Evolutionary conservation across 2,329 filamentous ascomycete species (phyloP), one percentile per base, ranked within the genome.

Genomic region (Talaromyces sp.): DNA sequence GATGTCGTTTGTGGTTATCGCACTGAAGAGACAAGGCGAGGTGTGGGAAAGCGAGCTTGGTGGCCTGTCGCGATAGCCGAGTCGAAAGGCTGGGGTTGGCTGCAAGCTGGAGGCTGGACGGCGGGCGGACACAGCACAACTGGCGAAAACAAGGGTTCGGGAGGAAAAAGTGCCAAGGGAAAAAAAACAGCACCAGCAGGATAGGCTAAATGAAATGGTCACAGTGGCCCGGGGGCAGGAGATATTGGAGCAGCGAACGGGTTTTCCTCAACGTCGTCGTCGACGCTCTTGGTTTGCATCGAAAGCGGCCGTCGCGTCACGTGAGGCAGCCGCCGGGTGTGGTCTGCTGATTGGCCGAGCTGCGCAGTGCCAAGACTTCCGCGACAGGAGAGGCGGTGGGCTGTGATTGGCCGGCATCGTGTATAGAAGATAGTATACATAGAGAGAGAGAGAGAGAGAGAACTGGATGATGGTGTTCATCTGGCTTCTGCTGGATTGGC

Each of bases 211-310:
- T 43, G 52, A 57, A 35, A 32, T 43, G 38, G 3, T n/a, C 58
- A 24, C 43, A 46, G 24, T 46, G 43, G n/a, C 14, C 11, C 19
- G 6, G 46, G 48, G 51, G 55, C 56, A 56, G 57, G 32, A 21
- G 35, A 60, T 38, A 57, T 27, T 17, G 12, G 35, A 53, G 59
- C 19, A 53, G 54, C 26, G 54, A 19, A 53, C 26, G 50, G 29
- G 58, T 61, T 60, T 54, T 60, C 19, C 38, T 69, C 70, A 62
- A 64, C 31, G 58, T 27, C 26, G 50, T 54, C 21, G 32, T 57
- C 29, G 59, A 54, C 62, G 65, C 70, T 69, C 68, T 46, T 68
- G 71, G 71, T 74, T 75, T 75, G 73, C 72, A 71, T 73, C 70
- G 66, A 74, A 71, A 71, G 72, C 73, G 70, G 70, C 69, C 64